Evolutionary conservation across 202 grass and related monocot genomes (phyloP), one percentile per base, ranked within the genome.

Genomic region (Bolboschoenoplectus hybrid): DNA sequence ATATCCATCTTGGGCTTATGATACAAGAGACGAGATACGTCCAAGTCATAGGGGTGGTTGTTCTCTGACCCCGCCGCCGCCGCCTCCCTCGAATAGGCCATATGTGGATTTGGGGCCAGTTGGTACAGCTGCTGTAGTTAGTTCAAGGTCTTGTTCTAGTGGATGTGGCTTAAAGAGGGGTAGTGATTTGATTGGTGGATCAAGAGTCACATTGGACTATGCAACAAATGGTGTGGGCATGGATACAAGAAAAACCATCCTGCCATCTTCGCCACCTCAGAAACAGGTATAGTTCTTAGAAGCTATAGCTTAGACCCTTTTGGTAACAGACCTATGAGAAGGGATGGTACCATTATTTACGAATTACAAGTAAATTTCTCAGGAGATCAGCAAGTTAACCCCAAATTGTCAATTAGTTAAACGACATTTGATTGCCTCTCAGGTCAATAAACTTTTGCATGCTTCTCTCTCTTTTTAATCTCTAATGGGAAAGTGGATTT

Each of bases 141-240:
- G 41, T 63, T 52, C 44, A 6, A 83, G 63, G 64, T 63, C 81
- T 69, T 53, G 38, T 69, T 83, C 81, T 35, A 83, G 81, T 83
- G 49, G 63, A 67, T 83, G 20, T 83, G 62, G 63, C 4, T 55
- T 70, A 7, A 83, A 70, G 64, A 70, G 51, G 51, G 74, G 74
- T 40, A 55, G 13, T 53, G 63, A 83, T 39, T 70, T 69, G 47
- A 49, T 56, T 83, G 81, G 62, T 70, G 81, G 81, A 56, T 83
- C 81, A 67, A 57, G 74, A 39, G 13, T 58, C 2, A 6, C 51
- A 78, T 39, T 52, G 41, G 74, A 78, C 74, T 78, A 78, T 56
- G 52, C 35, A 1, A 57, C 50, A 35, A 83, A 69, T 20, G 81
- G 81, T 55, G 64, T 83, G 56, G 13, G 46, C 61, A 62, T 55